These are phyloP conservation scores for Chaetomiaceae sp. DNA, from an alignment of 2,329 filamentous ascomycete species.

Conservation along the genomic window DNA sequence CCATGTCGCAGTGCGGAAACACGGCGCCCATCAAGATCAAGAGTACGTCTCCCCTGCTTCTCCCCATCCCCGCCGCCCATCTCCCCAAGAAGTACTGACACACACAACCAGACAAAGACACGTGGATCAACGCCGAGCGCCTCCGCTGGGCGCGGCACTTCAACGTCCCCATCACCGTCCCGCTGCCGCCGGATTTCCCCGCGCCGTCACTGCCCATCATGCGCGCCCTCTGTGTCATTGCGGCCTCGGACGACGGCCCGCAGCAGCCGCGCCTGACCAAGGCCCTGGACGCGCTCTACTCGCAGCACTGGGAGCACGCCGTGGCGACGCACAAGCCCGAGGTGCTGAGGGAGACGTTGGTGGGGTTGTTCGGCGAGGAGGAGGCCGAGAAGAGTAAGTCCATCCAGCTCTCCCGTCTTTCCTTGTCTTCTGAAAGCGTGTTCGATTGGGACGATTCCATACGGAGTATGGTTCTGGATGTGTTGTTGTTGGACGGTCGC, in stretches of 20 bases:
- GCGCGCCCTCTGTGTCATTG: conserved; percentile 33
- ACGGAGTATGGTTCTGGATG: too few relatives aligned
- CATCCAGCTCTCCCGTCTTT: background rate
- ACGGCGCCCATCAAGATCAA: conserved; percentile 35
- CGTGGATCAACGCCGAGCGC: conserved; percentile 35
- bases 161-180: conserved; percentile 32
- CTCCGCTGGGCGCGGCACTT: conserved; percentile 35
- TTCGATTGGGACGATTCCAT: too few relatives aligned
- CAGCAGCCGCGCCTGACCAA: conserved; percentile 24
- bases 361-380: conserved; percentile 26
- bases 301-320: conserved; percentile 33
- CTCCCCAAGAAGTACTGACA: background rate
- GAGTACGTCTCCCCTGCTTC: conserved; percentile 27
- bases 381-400: conserved; percentile 27
- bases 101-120: conserved; percentile 34
- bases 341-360: conserved; percentile 29
- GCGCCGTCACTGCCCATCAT: conserved; percentile 34
- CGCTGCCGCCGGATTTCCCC: conserved; percentile 34
- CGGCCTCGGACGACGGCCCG: conserved; percentile 11
- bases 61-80: background rate
- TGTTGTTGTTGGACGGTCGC: background rate
- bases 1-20: conserved; percentile 31
- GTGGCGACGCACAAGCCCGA: conserved; percentile 28
- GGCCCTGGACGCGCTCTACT: conserved; percentile 33
- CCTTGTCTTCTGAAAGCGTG: background rate